A percentile compares a stretch with the other conserved stretches of the same genome.
phyloP scores from a whole-genome alignment of 495 filamentous ascomycete genomes.

The Venustampulla echinocandica region DNA sequence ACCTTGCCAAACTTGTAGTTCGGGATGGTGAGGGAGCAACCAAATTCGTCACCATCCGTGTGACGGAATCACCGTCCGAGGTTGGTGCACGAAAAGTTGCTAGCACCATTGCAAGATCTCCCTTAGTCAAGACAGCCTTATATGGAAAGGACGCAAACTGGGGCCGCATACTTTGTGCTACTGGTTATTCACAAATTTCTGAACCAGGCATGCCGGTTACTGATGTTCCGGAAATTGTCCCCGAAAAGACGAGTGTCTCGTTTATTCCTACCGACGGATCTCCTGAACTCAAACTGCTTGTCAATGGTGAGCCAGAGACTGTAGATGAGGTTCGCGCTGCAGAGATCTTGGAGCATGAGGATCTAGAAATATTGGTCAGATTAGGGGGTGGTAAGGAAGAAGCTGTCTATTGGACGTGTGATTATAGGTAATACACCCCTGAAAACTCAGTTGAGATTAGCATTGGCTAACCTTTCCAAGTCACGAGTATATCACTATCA shows the following conservation, averaged over 20 bases:
- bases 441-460: background rate
- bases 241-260: conserved; percentile 81
- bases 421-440: conserved; percentile 56
- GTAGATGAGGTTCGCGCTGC: conserved; percentile 87
- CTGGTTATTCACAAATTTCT: conserved; percentile 73
- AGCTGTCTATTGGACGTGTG: conserved; percentile 88
- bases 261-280: conserved; percentile 84
- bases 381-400: conserved; percentile 65
- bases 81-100: conserved; percentile 62
- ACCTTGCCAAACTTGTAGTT: conserved; percentile 86
- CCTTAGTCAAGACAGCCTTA: conserved; percentile 92
- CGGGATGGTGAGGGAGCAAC: conserved; percentile 96
- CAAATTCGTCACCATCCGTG: conserved; percentile 93
- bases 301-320: conserved; percentile 82
- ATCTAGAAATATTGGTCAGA: conserved; percentile 71
- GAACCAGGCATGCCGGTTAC: conserved; percentile 43
- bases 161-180: conserved; percentile 93
- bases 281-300: conserved; percentile 69
- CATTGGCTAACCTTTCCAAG: conserved; percentile 47
- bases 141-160: conserved; percentile 98
- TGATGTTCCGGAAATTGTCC: conserved; percentile 55
- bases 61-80: conserved; percentile 61
- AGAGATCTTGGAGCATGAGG: conserved; percentile 78
- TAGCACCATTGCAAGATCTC: conserved; percentile 82
- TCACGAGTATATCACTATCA: conserved; percentile 94